These are phyloP conservation scores for Cyclotella distinguenda DNA, from an alignment of 108 stramenopile genomes.

Conservation along the genomic window DNA sequence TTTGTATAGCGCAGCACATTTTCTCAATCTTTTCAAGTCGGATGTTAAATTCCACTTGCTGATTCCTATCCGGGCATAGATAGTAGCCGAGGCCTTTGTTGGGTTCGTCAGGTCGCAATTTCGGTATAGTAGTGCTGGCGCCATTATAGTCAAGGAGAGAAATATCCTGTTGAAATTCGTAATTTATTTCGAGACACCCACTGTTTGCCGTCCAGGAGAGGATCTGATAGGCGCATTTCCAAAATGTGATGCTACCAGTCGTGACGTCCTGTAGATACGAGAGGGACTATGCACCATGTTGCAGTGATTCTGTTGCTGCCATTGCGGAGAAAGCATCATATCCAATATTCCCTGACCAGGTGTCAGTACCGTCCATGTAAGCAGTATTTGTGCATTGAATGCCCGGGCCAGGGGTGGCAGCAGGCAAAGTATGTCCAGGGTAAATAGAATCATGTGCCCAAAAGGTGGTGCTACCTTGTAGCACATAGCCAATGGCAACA, in stretches of 20 bases:
- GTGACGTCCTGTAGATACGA: no score
- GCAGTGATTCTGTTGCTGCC: neutral
- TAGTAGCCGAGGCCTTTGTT: neutral
- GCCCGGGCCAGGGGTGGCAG: neutral
- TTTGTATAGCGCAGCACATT: neutral
- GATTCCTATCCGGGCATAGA: neutral
- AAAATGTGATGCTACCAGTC: no score
- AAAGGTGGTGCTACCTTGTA: neutral
- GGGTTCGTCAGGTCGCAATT: neutral
- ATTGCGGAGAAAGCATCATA: neutral
- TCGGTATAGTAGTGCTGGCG: neutral
- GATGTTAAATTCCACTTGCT: neutral
- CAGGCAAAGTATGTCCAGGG: neutral
- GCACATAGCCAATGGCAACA: neutral
- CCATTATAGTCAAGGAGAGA: neutral
- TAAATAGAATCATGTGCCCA: neutral
- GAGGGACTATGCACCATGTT: no score
- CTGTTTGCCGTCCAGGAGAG: no score
- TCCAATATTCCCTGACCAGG: neutral
- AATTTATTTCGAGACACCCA: no score
- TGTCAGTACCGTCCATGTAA: conserved; percentile 18
- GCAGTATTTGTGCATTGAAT: neutral
- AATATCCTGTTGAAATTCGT: neutral
- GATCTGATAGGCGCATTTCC: no score
- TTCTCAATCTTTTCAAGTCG: neutral